Evolutionary conservation across 2,329 filamentous ascomycete genomes (phyloP).

Genomic region (Cryphonectria carpinicola): DNA sequence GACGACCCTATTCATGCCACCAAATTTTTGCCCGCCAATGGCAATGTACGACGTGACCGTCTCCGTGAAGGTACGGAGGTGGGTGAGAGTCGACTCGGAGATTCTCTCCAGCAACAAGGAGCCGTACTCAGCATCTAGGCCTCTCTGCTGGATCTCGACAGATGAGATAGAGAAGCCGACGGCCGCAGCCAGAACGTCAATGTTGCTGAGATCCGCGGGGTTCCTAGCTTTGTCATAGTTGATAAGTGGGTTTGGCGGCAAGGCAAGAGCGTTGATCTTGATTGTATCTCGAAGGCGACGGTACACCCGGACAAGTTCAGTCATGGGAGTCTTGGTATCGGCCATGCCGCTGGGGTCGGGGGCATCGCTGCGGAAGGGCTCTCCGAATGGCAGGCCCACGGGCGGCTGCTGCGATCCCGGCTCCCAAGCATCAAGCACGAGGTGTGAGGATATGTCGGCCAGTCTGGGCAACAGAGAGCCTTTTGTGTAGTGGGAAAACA

Average conservation of each 20-base stretch:
- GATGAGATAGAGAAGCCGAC: conserved; percentile 87
- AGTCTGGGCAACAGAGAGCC: conserved; percentile 44
- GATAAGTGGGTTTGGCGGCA: conserved; percentile 40
- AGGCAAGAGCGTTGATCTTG: conserved; percentile 55
- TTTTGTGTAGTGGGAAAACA: conserved; percentile 45
- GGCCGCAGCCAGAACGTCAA: conserved; percentile 65
- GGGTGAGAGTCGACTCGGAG: conserved; percentile 80
- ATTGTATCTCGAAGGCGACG: conserved; percentile 63
- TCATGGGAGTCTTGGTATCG: conserved; percentile 45
- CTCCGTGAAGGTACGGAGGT: conserved; percentile 86
- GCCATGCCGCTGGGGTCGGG: conserved; percentile 29
- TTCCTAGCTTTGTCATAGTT: conserved; percentile 35
- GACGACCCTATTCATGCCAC: conserved; percentile 63
- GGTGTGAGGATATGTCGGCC: conserved; percentile 43
- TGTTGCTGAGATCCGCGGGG: conserved; percentile 52
- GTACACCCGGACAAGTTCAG: conserved; percentile 64
- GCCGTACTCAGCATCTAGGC: conserved; percentile 73
- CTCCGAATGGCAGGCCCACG: conserved; percentile 37
- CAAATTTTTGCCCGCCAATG: conserved; percentile 69
- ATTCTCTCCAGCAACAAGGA: conserved; percentile 82
- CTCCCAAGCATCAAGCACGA: conserved; percentile 50
- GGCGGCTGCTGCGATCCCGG: conserved; percentile 36
- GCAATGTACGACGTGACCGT: conserved; percentile 85
- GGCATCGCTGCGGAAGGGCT: conserved; percentile 9
- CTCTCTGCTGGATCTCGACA: conserved; percentile 89